Percentiles rank a stretch among this genome's conserved stretches.
Conservation (phyloP, 768 basidiomycete species). For the Pluteus cervinus region DNA sequence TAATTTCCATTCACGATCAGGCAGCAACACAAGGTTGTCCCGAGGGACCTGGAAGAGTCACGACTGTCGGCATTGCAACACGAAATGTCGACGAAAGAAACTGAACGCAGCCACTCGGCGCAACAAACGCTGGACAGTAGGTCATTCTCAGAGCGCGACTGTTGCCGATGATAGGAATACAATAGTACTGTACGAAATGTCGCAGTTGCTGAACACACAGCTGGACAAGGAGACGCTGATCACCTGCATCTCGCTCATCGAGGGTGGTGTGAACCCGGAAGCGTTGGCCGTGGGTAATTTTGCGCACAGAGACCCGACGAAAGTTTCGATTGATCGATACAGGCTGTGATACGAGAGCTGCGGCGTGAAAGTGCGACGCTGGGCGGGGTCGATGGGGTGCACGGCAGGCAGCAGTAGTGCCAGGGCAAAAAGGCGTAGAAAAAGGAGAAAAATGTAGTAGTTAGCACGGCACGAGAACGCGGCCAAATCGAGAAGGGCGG, state of each 20-base stretch:
- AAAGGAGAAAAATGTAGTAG: too few relatives aligned
- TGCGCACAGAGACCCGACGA: slow-evolving; percentile 3
- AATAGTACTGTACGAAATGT: slow-evolving; percentile 79
- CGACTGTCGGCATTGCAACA: background rate
- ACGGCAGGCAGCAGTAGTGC: background rate
- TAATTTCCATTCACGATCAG: too few relatives aligned
- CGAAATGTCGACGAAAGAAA: slow-evolving; percentile 44
- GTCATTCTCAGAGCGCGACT: slow-evolving; percentile 17
- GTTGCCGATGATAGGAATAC: slow-evolving; percentile 3
- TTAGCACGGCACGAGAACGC: too few relatives aligned
- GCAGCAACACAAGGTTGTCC: background rate
- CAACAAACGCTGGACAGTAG: slow-evolving; percentile 68
- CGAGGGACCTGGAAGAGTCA: background rate
- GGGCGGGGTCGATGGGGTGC: slow-evolving; percentile 11
- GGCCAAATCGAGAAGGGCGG: too few relatives aligned
- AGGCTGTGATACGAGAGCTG: slow-evolving; percentile 86
- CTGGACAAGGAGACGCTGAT: slow-evolving; percentile 90
- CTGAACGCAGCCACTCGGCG: slow-evolving; percentile 56
- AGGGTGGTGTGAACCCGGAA: slow-evolving; percentile 88
- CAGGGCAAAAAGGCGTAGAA: too few relatives aligned
- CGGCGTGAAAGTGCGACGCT: slow-evolving; percentile 57
- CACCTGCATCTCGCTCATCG: slow-evolving; percentile 88
- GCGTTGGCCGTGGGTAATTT: slow-evolving; percentile 65
- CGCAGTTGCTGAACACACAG: slow-evolving; percentile 81
- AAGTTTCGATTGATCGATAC: too few relatives aligned